Percentiles rank a stretch among this genome's conserved stretches.
These are phyloP conservation scores for Pestalotiopsis sp. DNA, from an alignment of 2,329 filamentous ascomycete species.

Conservation along the genomic window DNA sequence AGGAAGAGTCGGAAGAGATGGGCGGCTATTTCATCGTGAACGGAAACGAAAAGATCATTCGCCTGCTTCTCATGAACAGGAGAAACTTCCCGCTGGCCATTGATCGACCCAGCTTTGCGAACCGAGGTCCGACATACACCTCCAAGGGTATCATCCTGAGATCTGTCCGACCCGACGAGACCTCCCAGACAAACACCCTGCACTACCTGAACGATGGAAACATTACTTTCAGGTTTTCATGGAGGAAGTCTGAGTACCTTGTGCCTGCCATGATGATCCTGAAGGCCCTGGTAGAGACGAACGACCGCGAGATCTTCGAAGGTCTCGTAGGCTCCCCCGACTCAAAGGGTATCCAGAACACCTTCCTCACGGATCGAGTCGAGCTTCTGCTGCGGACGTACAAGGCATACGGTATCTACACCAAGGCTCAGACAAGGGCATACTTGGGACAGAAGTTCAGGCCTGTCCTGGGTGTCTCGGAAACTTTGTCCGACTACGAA, in stretches of 20 bases:
- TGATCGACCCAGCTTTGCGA: constrained; percentile 84
- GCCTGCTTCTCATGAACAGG: constrained; percentile 86
- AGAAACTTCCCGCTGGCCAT: constrained; percentile 97
- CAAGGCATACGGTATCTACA: constrained; percentile 86
- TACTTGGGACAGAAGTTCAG: constrained; percentile 92
- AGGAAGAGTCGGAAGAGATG: constrained; percentile 95
- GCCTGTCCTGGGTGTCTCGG: constrained; percentile 80
- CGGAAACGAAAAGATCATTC: constrained; percentile 94
- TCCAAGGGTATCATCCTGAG: constrained; percentile 89
- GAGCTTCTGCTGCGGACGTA: constrained; percentile 92
- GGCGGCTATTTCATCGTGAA: constrained; percentile 98
- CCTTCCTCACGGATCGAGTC: constrained; percentile 92
- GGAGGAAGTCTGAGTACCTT: constrained; percentile 97
- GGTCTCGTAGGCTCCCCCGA: constrained; percentile 79
- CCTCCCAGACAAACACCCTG: constrained; percentile 94
- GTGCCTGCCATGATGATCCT: constrained; percentile 95
- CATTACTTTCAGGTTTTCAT: constrained; percentile 95
- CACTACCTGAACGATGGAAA: constrained; percentile 97
- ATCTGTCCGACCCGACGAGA: constrained; percentile 94
- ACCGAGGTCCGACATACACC: constrained; percentile 85
- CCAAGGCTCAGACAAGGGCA: constrained; percentile 77
- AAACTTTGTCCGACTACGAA: constrained; percentile 84
- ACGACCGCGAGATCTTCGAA: constrained; percentile 94
- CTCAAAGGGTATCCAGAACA: constrained; percentile 80
- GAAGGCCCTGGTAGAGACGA: constrained; percentile 93